These are phyloP conservation scores for Erythrobasidium hasegawianum DNA, from an alignment of 1,284 basidiomycete genomes.

Conservation along the genomic window DNA sequence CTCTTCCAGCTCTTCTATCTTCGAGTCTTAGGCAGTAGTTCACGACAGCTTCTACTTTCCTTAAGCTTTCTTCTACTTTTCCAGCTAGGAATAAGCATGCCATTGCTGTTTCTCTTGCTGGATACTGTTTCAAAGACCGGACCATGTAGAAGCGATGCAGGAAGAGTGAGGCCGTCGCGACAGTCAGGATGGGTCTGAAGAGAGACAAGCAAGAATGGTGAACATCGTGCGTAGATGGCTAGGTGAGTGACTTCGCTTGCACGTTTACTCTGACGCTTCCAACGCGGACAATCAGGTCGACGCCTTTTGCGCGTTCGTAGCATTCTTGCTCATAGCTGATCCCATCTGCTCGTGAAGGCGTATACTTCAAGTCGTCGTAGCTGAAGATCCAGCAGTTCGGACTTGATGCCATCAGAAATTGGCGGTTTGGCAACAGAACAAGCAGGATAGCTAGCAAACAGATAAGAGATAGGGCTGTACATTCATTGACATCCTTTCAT, in stretches of 20 bases:
- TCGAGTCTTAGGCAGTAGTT: slow-evolving; percentile 34
- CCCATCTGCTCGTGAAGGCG: slow-evolving; percentile 26
- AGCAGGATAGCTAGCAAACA: neutral
- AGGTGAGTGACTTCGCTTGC: neutral
- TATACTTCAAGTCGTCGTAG: slow-evolving; percentile 20
- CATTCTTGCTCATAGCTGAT: slow-evolving; percentile 18
- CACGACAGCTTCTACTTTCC: slow-evolving; percentile 40
- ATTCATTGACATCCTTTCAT: neutral
- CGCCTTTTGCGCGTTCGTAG: slow-evolving; percentile 27
- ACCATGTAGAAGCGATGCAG: slow-evolving; percentile 48
- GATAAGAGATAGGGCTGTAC: neutral
- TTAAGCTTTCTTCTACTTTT: slow-evolving; percentile 44
- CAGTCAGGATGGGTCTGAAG: slow-evolving; percentile 37
- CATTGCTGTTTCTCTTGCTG: slow-evolving; percentile 35
- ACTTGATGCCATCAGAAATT: slow-evolving; percentile 6
- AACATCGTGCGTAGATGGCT: no score
- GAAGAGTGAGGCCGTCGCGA: slow-evolving; percentile 42
- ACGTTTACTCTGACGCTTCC: slow-evolving; percentile 26
- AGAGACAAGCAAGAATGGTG: neutral
- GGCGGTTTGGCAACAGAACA: neutral
- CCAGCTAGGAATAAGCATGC: slow-evolving; percentile 45
- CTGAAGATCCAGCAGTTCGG: slow-evolving; percentile 31
- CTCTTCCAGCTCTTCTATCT: slow-evolving; percentile 22
- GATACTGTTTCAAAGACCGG: slow-evolving; percentile 38
- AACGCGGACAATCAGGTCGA: slow-evolving; percentile 33